Evolutionary conservation across 2,329 filamentous ascomycete species (phyloP).

Genomic region (Zasmidium cellare): DNA sequence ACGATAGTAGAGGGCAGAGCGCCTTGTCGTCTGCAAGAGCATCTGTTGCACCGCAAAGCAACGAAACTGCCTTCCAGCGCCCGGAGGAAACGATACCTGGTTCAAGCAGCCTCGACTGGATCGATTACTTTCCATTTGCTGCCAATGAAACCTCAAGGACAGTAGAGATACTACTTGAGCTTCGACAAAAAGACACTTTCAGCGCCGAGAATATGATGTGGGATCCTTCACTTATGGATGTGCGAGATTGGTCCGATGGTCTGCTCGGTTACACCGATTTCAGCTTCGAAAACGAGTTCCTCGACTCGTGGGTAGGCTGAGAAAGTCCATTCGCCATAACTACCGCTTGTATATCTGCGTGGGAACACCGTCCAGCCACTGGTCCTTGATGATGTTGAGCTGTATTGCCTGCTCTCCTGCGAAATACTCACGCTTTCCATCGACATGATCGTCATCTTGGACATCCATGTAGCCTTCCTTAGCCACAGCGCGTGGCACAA

Average conservation of each 20-base stretch:
- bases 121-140: conserved; percentile 4
- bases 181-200: conserved; percentile 1
- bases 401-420: conserved; percentile 1
- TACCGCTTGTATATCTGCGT: background rate
- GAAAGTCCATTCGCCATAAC: background rate
- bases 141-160: conserved; percentile 1
- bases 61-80: background rate
- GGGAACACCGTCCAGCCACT: conserved; percentile 6
- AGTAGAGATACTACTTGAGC: background rate
- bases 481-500: conserved; percentile 17
- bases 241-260: conserved; percentile 3
- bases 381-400: conserved; percentile 9
- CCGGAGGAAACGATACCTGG: background rate
- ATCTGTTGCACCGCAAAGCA: background rate
- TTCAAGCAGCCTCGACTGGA: conserved; percentile 1
- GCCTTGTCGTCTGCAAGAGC: background rate
- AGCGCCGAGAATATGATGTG: background rate
- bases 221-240: conserved; percentile 3
- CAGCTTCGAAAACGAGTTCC: background rate
- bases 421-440: background rate
- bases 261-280: background rate
- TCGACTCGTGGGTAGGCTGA: background rate
- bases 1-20: background rate
- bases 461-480: conserved; percentile 22
- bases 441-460: conserved; percentile 14